Conservation (phyloP, 495 filamentous ascomycete species). For the Endocarpon pusillum region DNA sequence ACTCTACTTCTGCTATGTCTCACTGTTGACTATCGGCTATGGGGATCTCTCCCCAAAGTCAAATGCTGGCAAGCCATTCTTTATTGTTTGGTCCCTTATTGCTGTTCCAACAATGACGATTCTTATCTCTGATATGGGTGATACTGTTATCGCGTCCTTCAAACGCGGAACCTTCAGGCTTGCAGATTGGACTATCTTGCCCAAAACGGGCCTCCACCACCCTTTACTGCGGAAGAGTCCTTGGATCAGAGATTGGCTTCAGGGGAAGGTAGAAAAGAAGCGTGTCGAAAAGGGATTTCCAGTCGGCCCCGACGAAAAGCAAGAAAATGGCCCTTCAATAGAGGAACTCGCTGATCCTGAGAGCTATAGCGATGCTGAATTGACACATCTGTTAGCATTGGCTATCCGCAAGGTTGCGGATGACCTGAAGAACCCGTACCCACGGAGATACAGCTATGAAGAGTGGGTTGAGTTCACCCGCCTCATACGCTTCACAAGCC, state of each 20-base stretch:
- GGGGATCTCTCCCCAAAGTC: constrained; percentile 60
- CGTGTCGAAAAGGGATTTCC: constrained; percentile 31
- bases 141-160: constrained; percentile 40
- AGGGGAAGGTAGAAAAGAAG: constrained; percentile 20
- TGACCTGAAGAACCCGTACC: constrained; percentile 23
- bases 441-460: constrained; percentile 38
- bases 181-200: constrained; percentile 42
- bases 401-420: constrained; percentile 33
- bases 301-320: constrained; percentile 12
- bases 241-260: constrained; percentile 21
- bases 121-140: constrained; percentile 44
- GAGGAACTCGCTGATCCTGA: constrained; percentile 26
- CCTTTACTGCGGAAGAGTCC: constrained; percentile 25
- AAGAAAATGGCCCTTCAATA: constrained; percentile 16
- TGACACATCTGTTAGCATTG: constrained; percentile 34
- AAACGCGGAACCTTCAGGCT: constrained; percentile 33
- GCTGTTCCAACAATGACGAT: constrained; percentile 54
- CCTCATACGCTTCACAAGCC: constrained; percentile 38
- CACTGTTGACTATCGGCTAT: constrained; percentile 79
- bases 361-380: constrained; percentile 18
- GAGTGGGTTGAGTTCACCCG: constrained; percentile 48
- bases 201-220: constrained; percentile 32
- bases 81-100: constrained; percentile 67
- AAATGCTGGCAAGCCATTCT: constrained; percentile 66
- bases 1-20: constrained; percentile 71